Base-by-base conservation (phyloP, 2,329 filamentous ascomycete genomes). In the Capronia americana region DNA sequence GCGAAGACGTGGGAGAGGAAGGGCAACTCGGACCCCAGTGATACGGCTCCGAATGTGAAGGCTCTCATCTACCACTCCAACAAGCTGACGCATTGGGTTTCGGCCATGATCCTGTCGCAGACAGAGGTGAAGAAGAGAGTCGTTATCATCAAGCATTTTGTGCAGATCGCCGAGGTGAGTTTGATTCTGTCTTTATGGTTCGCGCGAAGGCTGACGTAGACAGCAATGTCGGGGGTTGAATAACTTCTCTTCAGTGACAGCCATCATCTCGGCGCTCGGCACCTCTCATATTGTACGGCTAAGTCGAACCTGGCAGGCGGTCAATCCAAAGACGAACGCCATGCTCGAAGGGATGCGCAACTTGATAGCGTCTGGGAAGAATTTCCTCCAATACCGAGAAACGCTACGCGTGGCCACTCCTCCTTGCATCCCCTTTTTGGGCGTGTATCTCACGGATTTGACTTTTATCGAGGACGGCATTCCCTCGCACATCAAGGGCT, bases 1-100 rank as follows among this genome's bases (percentile, higher is more conserved):
- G 97, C 97, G 81, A 99, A 99, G 84, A 97, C 93, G 4, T 99
- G 95, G 95, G 93, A 97, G 79, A 98, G 96, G 86, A 97, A 97
- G 82, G 86, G 82, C 8, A 90, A 93, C 38, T 77, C 78, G 53
- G 90, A 90, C 67, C 91, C 93, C 69, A 86, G 90, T 5, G 93
- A 97, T 74, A 92, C 93, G 38, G 93, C 95, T 10, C 88, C 92
- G 0, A 98, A 99, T 73, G 92, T 99, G 72, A 97, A 98, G 80
- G 92, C 93, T 10, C 85, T 99, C 69, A 99, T 99, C 80, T 84
- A 98, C 60, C 95, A 99, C 80, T 98, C 95, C 0, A 99, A 99
- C 75, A 94, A 98, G 78, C 89, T 99, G 84, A 99, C 95, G 5
- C 99, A 98, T 77, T 99, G 95, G 95, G 95, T 98, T 58, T 95